Evolutionary conservation across 2,329 filamentous ascomycete genomes (phyloP).

Genomic region (Huntiella bhutanensis): DNA sequence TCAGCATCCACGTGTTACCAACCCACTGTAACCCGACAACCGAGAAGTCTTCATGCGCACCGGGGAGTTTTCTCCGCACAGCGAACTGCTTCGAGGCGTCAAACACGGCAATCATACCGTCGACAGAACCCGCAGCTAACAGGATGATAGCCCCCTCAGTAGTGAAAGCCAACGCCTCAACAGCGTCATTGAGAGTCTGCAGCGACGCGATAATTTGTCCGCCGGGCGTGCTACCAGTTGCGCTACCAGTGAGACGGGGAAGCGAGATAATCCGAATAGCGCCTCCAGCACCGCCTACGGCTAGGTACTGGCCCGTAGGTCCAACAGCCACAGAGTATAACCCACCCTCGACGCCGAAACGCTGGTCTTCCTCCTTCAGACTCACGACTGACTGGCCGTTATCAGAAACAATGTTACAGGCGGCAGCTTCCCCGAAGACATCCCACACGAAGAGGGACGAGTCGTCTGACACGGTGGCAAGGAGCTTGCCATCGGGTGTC

Average conservation of each 20-base stretch:
- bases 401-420: slow-evolving; percentile 28
- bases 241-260: slow-evolving; percentile 37
- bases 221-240: slow-evolving; percentile 22
- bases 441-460: slow-evolving; percentile 83
- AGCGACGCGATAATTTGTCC: slow-evolving; percentile 61
- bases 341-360: slow-evolving; percentile 81
- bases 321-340: slow-evolving; percentile 76
- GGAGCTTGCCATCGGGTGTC: slow-evolving; percentile 69
- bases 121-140: slow-evolving; percentile 47
- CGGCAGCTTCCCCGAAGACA: slow-evolving; percentile 62
- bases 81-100: slow-evolving; percentile 76
- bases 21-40: slow-evolving; percentile 91
- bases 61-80: slow-evolving; percentile 61
- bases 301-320: slow-evolving; percentile 59
- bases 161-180: slow-evolving; percentile 57
- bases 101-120: slow-evolving; percentile 66
- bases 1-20: slow-evolving; percentile 48
- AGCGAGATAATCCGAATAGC: slow-evolving; percentile 71
- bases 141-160: slow-evolving; percentile 25
- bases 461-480: slow-evolving; percentile 82
- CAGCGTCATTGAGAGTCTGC: slow-evolving; percentile 53
- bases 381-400: slow-evolving; percentile 51
- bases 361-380: slow-evolving; percentile 63
- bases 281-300: slow-evolving; percentile 74
- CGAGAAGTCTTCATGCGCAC: slow-evolving; percentile 71